Conservation (phyloP, 2,329 filamentous ascomycete genomes). For the Fusarium newnesense region DNA sequence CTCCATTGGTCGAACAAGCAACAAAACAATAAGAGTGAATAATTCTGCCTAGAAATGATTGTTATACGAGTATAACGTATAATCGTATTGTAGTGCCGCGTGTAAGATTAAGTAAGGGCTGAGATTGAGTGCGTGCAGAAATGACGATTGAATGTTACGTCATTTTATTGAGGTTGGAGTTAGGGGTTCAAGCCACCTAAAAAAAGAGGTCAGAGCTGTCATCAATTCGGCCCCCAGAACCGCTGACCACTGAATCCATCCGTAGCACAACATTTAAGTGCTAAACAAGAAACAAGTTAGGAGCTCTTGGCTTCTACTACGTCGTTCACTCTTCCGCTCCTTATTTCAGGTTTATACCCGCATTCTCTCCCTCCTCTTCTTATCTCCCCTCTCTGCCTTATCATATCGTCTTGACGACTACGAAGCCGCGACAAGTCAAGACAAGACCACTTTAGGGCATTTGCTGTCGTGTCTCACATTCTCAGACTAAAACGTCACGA, state of each 20-base stretch:
- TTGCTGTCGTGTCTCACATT: slow-evolving; percentile 17
- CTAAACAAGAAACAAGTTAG: slow-evolving; percentile 18
- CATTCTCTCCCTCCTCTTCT: background rate
- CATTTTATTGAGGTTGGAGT: slow-evolving; percentile 8
- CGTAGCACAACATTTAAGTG: background rate
- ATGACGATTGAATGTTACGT: slow-evolving; percentile 25
- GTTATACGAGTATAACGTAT: background rate
- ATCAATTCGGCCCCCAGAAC: slow-evolving; percentile 5
- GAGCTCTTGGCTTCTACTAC: slow-evolving; percentile 27
- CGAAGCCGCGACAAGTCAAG: background rate
- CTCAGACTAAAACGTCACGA: slow-evolving; percentile 1
- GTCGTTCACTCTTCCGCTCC: slow-evolving; percentile 3
- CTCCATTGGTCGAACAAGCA: background rate
- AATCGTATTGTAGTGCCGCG: background rate
- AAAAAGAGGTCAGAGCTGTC: slow-evolving; percentile 11
- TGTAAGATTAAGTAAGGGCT: background rate
- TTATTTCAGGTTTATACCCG: background rate
- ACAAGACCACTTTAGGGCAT: slow-evolving; percentile 2
- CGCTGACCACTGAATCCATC: background rate
- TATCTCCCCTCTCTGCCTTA: background rate
- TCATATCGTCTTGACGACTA: slow-evolving; percentile 6
- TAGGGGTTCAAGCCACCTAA: slow-evolving; percentile 17
- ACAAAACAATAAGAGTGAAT: background rate
- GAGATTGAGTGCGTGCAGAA: slow-evolving; percentile 21
- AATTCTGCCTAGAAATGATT: background rate